phyloP scores from a whole-genome alignment of 257 asterid genomes.

The Nicotiana noctiflora region DNA sequence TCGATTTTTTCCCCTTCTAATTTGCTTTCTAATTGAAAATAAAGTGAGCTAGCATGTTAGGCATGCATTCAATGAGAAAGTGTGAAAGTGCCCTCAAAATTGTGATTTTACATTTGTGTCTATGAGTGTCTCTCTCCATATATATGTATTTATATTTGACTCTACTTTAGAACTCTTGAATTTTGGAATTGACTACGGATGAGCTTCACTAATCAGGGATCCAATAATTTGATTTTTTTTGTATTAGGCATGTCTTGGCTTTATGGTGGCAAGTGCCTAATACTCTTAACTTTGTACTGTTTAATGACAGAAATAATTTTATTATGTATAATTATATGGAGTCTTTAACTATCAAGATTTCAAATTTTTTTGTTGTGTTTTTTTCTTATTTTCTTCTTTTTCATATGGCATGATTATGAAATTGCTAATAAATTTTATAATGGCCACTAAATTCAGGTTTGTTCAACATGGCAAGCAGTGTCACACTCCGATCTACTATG shows the following conservation, averaged over 20 bases:
- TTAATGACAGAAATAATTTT: not conserved
- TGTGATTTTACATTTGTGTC: no score
- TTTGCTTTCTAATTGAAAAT: not conserved
- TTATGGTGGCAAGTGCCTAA: not conserved
- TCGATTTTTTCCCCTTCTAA: not conserved
- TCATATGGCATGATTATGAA: not conserved
- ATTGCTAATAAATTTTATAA: not conserved
- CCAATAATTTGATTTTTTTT: no score
- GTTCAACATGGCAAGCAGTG: slow-evolving; percentile 85
- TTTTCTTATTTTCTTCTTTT: no score
- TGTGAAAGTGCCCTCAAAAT: not conserved
- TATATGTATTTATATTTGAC: not conserved
- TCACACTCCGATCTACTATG: slow-evolving; percentile 77
- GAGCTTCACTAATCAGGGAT: not conserved
- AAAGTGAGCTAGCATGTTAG: no score
- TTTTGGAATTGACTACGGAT: not conserved
- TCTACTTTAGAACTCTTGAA: not conserved
- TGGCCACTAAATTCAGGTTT: slow-evolving; percentile 40
- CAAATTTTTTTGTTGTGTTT: not conserved
- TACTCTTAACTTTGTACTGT: not conserved
- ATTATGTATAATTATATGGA: not conserved
- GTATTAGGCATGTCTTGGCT: no score
- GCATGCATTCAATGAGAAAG: no score
- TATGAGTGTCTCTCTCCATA: no score
- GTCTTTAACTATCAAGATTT: not conserved